Percentiles rank a stretch among this genome's conserved stretches.
Conservation (phyloP, 2,329 filamentous ascomycete genomes). For the Sporothrix phasma region DNA sequence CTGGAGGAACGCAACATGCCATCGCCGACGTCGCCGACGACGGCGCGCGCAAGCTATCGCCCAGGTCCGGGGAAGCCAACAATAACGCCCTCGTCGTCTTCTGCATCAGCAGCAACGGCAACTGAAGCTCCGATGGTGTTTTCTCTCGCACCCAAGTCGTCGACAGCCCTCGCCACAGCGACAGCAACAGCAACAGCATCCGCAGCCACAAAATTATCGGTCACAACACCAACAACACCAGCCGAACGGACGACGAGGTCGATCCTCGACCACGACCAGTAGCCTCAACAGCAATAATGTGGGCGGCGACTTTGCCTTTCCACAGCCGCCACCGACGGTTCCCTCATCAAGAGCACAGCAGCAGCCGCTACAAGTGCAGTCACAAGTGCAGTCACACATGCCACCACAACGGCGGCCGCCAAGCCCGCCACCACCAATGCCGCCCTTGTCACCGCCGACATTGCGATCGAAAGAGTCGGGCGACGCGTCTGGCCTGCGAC, state of each 20-base stretch:
- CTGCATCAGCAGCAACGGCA: not conserved
- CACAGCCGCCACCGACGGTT: not conserved
- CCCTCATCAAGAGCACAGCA: not conserved
- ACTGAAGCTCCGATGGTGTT: not conserved
- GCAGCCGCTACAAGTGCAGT: not conserved
- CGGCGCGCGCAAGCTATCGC: not conserved
- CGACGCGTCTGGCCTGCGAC: conserved; percentile 4
- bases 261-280: not conserved
- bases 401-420: not conserved
- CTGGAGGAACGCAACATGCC: not conserved
- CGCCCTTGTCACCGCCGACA: conserved; percentile 6
- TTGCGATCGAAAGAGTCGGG: conserved; percentile 13
- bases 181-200: not conserved
- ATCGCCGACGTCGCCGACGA: not conserved
- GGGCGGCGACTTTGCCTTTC: not conserved
- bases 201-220: not conserved
- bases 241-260: not conserved
- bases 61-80: not conserved
- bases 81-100: not conserved
- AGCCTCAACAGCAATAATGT: conserved; percentile 1
- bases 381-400: not conserved
- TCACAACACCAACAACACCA: not conserved
- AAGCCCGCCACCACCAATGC: not conserved
- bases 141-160: not conserved
- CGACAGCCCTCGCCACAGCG: not conserved